These are phyloP conservation scores for Raddia guianensis DNA, from an alignment of 176 grass and related monocot species.

Conservation along the genomic window DNA sequence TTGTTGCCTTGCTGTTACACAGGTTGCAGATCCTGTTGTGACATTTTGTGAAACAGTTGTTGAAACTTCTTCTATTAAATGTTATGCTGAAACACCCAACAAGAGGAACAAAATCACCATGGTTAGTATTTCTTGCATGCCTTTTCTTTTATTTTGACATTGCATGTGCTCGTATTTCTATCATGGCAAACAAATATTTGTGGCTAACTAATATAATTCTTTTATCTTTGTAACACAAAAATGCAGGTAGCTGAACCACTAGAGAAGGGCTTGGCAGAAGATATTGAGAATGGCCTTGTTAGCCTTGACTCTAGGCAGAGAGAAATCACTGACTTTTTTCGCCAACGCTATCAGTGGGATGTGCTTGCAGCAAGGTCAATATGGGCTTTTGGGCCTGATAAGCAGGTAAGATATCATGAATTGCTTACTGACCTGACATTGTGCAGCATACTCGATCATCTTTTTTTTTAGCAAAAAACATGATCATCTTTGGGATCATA, in stretches of 20 bases:
- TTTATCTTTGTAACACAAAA: conserved; percentile 38
- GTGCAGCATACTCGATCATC: neutral
- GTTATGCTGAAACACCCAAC: conserved; percentile 99
- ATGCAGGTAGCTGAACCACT: conserved; percentile 86
- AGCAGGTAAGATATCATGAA: conserved; percentile 60
- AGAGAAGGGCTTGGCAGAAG: conserved; percentile 92
- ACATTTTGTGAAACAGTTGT: conserved; percentile 98
- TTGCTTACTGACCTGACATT: conserved; percentile 8
- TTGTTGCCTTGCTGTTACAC: conserved; percentile 33
- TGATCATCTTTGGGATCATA: neutral
- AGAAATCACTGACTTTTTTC: conserved; percentile 97
- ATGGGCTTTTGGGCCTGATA: conserved; percentile 96
- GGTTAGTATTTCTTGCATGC: conserved; percentile 43
- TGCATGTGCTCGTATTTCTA: conserved; percentile 15
- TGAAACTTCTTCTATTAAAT: conserved; percentile 99
- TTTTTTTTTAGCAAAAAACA: neutral
- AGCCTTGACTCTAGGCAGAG: conserved; percentile 91
- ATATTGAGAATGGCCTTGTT: conserved; percentile 96
- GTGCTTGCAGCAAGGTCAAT: conserved; percentile 95
- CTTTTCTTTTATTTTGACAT: conserved; percentile 10
- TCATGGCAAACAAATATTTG: conserved; percentile 14
- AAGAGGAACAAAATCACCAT: conserved; percentile 99
- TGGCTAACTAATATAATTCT: conserved; percentile 16
- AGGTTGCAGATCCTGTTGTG: conserved; percentile 99
- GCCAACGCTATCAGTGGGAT: conserved; percentile 97